These are phyloP conservation scores for Phytopythium ostracodes DNA, from an alignment of 352 stramenopile species.

Conservation along the genomic window DNA sequence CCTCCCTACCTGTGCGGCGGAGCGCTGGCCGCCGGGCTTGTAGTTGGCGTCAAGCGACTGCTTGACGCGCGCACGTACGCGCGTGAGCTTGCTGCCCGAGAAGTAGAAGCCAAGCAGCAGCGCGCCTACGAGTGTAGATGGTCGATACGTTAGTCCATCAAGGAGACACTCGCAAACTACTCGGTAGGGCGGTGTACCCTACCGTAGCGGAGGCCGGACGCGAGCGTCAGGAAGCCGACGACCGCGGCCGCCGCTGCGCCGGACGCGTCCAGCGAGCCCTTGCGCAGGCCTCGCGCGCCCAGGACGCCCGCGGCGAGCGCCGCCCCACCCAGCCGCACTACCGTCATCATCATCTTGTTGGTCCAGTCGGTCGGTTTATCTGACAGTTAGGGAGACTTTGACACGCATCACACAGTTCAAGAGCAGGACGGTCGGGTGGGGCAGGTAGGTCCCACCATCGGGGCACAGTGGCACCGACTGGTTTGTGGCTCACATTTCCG, in stretches of 20 bases:
- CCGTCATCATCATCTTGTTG: neutral
- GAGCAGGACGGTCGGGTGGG: neutral
- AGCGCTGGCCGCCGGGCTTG: constrained; percentile 77
- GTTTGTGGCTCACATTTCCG: neutral
- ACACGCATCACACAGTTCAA: neutral
- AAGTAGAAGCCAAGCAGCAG: constrained; percentile 86
- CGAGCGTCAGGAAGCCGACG: constrained; percentile 66
- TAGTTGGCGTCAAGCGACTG: constrained; percentile 65
- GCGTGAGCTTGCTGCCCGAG: constrained; percentile 83
- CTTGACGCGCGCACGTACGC: constrained; percentile 55
- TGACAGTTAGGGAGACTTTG: neutral
- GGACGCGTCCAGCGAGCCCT: constrained; percentile 54
- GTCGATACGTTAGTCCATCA: constrained; percentile 7
- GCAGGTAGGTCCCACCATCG: neutral
- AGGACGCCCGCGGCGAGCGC: constrained; percentile 34
- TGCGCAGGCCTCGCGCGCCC: constrained; percentile 53
- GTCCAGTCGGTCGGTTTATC: neutral
- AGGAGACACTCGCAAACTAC: neutral
- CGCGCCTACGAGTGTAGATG: constrained; percentile 27
- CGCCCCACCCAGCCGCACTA: constrained; percentile 36
- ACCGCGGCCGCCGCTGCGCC: constrained; percentile 60
- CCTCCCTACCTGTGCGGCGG: constrained; percentile 34
- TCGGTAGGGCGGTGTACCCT: neutral
- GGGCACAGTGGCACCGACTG: neutral
- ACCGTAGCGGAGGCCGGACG: constrained; percentile 67